Evolutionary conservation across 805 yeast species (phyloP), one percentile per base, ranked within the genome.

Genomic region (Debaryomyces prosopidis): DNA sequence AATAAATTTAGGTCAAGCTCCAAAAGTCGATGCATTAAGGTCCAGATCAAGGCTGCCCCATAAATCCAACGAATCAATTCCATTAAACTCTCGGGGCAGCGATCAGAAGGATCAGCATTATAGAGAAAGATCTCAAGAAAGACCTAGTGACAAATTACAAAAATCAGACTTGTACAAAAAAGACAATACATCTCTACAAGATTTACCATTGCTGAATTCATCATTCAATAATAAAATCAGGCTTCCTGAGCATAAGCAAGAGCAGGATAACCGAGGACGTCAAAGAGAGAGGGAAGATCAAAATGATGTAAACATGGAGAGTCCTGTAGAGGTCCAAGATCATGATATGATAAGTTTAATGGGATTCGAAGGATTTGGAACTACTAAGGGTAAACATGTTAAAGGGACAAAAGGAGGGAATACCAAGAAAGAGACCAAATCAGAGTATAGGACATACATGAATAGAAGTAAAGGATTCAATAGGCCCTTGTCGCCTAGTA

Each of bases 361-460:
- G 84, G 88, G 88, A 5, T 81, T 82, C 53, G 66, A 72, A 2
- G 76, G 77, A 1, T 81, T 82, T 58, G 75, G 69, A 1, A 57
- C 80, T 1, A 81, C 87, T 5, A 82, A 82, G 57, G 77, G 80
- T 35, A 78, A 79, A 50, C 77, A 79, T 38, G 85, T 81, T 5
- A 60, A 60, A 31, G 82, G 81, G 1, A 61, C 75, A 3, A 69
- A 71, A 43, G 76, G 75, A 15, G 82, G 81, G 1, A 66, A 68
- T 0, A 65, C 62, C 2, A 64, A 65, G 46, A 65, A 65, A 45
- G 63, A 69, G 28, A 65, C 63, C 43, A 69, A 69, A 43, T 64
- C 79, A 0, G 73, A 73, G 34, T 81, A 78, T 55, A 68, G 86
- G 53, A 85, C 81, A 59, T 81, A 81, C 50, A 80, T 80, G 81